Conservation (phyloP, 805 yeast genomes). For the Scheffersomyces lignosus region DNA sequence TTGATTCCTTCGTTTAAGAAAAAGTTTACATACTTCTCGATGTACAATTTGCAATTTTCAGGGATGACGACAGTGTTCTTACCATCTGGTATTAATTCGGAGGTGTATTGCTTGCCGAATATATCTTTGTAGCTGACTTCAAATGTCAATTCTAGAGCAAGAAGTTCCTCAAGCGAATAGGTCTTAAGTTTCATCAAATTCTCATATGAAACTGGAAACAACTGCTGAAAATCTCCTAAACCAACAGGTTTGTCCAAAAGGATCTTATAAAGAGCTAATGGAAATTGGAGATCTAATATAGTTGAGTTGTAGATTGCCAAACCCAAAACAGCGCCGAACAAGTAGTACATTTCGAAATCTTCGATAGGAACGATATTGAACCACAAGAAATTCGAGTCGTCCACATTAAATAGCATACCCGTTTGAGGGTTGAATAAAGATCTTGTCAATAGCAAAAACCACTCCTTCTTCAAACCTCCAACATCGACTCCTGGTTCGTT, state of each 20-base stretch:
- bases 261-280: slow-evolving; percentile 74
- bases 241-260: slow-evolving; percentile 55
- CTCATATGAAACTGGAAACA: slow-evolving; percentile 64
- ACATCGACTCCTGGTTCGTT: slow-evolving; percentile 95
- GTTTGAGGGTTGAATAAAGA: slow-evolving; percentile 68
- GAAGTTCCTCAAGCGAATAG: slow-evolving; percentile 28
- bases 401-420: slow-evolving; percentile 65
- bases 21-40: slow-evolving; percentile 61
- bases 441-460: slow-evolving; percentile 78
- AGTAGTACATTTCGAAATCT: slow-evolving; percentile 56
- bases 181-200: slow-evolving; percentile 31
- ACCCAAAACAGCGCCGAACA: slow-evolving; percentile 86
- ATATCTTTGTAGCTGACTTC: slow-evolving; percentile 58
- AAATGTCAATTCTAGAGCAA: slow-evolving; percentile 53
- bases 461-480: slow-evolving; percentile 91
- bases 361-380: slow-evolving; percentile 54
- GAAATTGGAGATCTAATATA: slow-evolving; percentile 77
- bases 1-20: slow-evolving; percentile 57
- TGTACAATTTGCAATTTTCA: slow-evolving; percentile 60
- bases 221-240: slow-evolving; percentile 62
- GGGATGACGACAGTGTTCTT: slow-evolving; percentile 51
- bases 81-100: slow-evolving; percentile 63
- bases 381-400: slow-evolving; percentile 76
- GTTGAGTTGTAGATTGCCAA: slow-evolving; percentile 90
- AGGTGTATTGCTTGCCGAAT: slow-evolving; percentile 43